Percentiles rank a stretch among this genome's conserved stretches.
These are phyloP conservation scores for Trichophyton simii DNA, from an alignment of 2,329 filamentous ascomycete species.

Conservation along the genomic window DNA sequence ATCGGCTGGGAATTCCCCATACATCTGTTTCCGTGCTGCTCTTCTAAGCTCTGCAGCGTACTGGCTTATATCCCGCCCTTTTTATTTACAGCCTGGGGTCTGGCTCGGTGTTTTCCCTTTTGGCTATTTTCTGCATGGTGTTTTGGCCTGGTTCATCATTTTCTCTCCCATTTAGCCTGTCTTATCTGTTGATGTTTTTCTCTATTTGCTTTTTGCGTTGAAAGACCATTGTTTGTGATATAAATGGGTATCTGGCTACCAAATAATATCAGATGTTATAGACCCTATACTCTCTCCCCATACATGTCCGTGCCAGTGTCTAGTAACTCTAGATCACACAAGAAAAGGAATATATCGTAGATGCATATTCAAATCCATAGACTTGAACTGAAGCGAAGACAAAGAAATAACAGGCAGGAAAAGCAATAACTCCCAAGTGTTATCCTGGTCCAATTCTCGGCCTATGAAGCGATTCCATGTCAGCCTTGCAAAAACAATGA, in stretches of 20 bases:
- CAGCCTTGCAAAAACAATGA: slow-evolving; percentile 12
- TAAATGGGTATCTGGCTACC: background rate
- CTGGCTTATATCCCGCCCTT: background rate
- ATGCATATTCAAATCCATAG: background rate
- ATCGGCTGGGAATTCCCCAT: slow-evolving; percentile 6
- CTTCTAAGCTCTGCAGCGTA: background rate
- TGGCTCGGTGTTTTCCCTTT: background rate
- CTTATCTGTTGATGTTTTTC: background rate
- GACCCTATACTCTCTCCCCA: background rate
- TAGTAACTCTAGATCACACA: background rate
- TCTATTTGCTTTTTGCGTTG: background rate
- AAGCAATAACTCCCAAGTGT: background rate
- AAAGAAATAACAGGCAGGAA: background rate
- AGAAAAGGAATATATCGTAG: background rate
- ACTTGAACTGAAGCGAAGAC: background rate
- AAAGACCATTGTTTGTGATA: background rate
- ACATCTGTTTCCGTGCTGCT: background rate
- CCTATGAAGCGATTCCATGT: slow-evolving; percentile 16
- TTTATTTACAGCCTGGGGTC: background rate
- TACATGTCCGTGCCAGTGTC: background rate
- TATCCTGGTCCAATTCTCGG: slow-evolving; percentile 26
- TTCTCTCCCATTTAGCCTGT: background rate
- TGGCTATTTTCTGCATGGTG: slow-evolving; percentile 2
- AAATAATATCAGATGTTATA: slow-evolving; percentile 1
- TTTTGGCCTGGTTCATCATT: background rate